phyloP scores from a whole-genome alignment of 805 yeast genomes.

The Candida golubevii region DNA sequence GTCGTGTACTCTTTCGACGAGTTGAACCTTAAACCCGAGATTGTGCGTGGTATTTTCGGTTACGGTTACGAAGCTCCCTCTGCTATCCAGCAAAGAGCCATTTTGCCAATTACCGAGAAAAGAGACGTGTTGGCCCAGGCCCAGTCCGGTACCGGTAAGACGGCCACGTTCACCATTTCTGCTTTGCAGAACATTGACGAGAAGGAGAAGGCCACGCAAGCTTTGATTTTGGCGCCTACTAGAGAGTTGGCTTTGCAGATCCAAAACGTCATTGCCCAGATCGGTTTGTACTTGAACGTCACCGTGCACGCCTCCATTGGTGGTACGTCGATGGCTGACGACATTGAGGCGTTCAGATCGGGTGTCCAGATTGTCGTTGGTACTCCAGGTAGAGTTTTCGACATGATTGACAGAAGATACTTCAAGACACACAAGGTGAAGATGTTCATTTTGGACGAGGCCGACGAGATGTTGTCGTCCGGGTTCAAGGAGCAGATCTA shows the following conservation, averaged over 20 bases:
- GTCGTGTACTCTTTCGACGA: conserved; percentile 69
- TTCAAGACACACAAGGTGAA: conserved; percentile 79
- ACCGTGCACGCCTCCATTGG: conserved; percentile 97
- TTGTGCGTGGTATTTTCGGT: conserved; percentile 71
- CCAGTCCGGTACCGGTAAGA: conserved; percentile 87
- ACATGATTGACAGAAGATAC: conserved; percentile 88
- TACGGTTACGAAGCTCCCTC: conserved; percentile 82
- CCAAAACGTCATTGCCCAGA: conserved; percentile 84
- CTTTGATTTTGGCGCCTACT: conserved; percentile 92
- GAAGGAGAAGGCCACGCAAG: conserved; percentile 73
- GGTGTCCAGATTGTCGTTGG: conserved; percentile 95
- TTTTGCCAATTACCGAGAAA: conserved; percentile 71
- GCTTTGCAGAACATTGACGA: conserved; percentile 73
- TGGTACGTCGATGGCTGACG: conserved; percentile 88
- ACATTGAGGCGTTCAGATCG: conserved; percentile 73
- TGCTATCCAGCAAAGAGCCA: conserved; percentile 79
- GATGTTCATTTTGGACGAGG: conserved; percentile 96
- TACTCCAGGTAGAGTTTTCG: conserved; percentile 97
- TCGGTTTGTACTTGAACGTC: conserved; percentile 87
- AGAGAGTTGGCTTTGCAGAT: conserved; percentile 97
- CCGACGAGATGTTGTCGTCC: conserved; percentile 90
- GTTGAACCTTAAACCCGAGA: conserved; percentile 66
- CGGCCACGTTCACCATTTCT: conserved; percentile 81
- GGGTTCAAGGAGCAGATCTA: conserved; percentile 96
- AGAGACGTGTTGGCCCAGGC: conserved; percentile 77